phyloP scores from a whole-genome alignment of 331 rosid species.

The Phaseolus coccineus region DNA sequence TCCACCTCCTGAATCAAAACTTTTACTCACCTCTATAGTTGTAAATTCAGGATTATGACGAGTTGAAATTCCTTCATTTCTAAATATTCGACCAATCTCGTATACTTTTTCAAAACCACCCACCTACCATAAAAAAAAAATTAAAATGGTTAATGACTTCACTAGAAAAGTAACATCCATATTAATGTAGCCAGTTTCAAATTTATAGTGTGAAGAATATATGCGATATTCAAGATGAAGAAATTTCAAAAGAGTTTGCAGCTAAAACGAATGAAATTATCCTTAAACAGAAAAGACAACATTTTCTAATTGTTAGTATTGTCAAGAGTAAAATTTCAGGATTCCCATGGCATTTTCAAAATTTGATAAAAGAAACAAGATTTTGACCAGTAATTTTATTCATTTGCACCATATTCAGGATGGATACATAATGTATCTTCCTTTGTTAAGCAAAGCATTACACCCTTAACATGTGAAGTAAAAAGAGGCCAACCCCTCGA shows the following conservation, averaged over 20 bases:
- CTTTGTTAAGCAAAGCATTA: slow-evolving; percentile 1
- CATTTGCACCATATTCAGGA: slow-evolving; percentile 21
- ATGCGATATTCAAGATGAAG: not conserved
- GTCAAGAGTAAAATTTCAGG: slow-evolving; percentile 15
- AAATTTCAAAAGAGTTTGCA: not conserved
- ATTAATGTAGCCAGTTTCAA: slow-evolving; percentile 27
- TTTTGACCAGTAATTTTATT: slow-evolving; percentile 24
- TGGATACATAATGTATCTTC: not conserved
- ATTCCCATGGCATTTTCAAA: slow-evolving; percentile 23
- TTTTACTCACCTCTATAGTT: slow-evolving; percentile 82
- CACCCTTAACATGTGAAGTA: slow-evolving; percentile 9
- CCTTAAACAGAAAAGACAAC: slow-evolving; percentile 30
- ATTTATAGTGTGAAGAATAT: slow-evolving; percentile 36
- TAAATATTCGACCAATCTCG: slow-evolving; percentile 95
- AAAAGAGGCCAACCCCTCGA: slow-evolving; percentile 24
- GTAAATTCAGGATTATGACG: slow-evolving; percentile 99
- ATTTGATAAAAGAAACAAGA: slow-evolving; percentile 34
- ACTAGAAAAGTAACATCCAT: slow-evolving; percentile 24
- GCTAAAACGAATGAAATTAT: slow-evolving; percentile 35
- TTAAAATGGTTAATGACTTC: slow-evolving; percentile 29
- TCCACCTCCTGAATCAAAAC: not conserved
- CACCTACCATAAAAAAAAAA: slow-evolving; percentile 64
- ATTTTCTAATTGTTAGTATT: not conserved
- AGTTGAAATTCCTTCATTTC: slow-evolving; percentile 98
- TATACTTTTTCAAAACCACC: slow-evolving; percentile 97